Conservation (phyloP, 2,329 filamentous ascomycete species). For the Grosmannia serpens region DNA sequence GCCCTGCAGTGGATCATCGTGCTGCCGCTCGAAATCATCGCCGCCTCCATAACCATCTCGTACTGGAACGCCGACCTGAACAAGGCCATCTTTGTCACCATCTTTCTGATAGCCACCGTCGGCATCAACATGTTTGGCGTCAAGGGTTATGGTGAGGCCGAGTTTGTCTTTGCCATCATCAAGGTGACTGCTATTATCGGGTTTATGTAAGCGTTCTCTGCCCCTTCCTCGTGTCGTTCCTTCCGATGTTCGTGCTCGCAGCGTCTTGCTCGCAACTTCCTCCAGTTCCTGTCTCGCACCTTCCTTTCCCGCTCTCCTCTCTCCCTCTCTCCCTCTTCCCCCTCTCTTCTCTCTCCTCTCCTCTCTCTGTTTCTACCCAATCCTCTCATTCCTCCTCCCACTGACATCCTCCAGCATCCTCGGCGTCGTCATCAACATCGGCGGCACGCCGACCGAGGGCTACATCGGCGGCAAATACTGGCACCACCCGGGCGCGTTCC, state of each 20-base stretch:
- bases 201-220: slow-evolving; percentile 55
- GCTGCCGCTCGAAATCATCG: slow-evolving; percentile 75
- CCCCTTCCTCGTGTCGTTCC: neutral
- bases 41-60: slow-evolving; percentile 70
- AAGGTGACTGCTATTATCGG: slow-evolving; percentile 80
- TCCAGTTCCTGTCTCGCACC: too few relatives aligned
- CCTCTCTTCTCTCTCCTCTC: neutral
- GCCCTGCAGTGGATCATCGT: slow-evolving; percentile 80
- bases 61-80: slow-evolving; percentile 62
- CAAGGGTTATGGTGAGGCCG: slow-evolving; percentile 79
- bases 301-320: too few relatives aligned
- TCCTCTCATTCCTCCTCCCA: slow-evolving; percentile 1
- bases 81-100: slow-evolving; percentile 65
- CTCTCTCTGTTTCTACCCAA: too few relatives aligned
- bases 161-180: slow-evolving; percentile 77
- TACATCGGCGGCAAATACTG: slow-evolving; percentile 77
- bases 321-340: too few relatives aligned
- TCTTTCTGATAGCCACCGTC: slow-evolving; percentile 70
- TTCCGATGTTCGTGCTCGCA: too few relatives aligned
- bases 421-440: slow-evolving; percentile 75
- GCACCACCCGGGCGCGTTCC: slow-evolving; percentile 69
- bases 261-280: neutral
- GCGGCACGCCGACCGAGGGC: slow-evolving; percentile 58
- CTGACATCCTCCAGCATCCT: slow-evolving; percentile 47
- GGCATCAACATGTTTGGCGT: slow-evolving; percentile 81